These are phyloP conservation scores for Plasmodium blacklocki DNA, from an alignment of 169 alveolate genomes.

Conservation along the genomic window DNA sequence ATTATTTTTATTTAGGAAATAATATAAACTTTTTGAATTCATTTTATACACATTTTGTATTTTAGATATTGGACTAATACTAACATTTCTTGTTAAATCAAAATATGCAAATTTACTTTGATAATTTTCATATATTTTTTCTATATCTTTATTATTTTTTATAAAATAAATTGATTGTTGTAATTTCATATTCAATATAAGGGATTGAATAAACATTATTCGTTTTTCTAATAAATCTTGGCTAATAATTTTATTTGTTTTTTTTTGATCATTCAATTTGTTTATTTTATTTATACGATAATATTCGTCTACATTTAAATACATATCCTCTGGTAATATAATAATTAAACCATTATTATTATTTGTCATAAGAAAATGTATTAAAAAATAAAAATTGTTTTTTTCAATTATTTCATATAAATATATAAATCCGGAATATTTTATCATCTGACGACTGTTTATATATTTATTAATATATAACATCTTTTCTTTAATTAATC, in stretches of 20 bases:
- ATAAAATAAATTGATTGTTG: slow-evolving; percentile 69
- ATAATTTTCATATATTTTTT: slow-evolving; percentile 54
- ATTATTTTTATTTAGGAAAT: slow-evolving; percentile 48
- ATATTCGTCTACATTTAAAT: slow-evolving; percentile 44
- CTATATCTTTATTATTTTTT: slow-evolving; percentile 37
- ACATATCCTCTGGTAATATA: slow-evolving; percentile 35
- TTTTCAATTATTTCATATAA: slow-evolving; percentile 60
- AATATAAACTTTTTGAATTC: slow-evolving; percentile 24
- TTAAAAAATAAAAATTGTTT: slow-evolving; percentile 37
- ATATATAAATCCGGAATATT: slow-evolving; percentile 51
- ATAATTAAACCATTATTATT: slow-evolving; percentile 43
- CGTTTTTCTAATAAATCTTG: slow-evolving; percentile 44
- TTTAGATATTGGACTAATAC: slow-evolving; percentile 36
- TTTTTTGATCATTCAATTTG: background rate
- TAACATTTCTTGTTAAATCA: slow-evolving; percentile 73
- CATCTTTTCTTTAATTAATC: slow-evolving; percentile 33
- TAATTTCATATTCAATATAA: slow-evolving; percentile 45
- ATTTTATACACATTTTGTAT: slow-evolving; percentile 9
- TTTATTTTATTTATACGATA: slow-evolving; percentile 19
- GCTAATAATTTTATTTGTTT: background rate
- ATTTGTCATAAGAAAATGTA: slow-evolving; percentile 53
- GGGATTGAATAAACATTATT: slow-evolving; percentile 27
- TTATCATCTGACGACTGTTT: slow-evolving; percentile 15
- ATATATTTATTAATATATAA: slow-evolving; percentile 26
- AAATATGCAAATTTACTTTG: slow-evolving; percentile 37